Base-by-base conservation (phyloP, 129 eudicot genomes). In the Artemisia tridentata region DNA sequence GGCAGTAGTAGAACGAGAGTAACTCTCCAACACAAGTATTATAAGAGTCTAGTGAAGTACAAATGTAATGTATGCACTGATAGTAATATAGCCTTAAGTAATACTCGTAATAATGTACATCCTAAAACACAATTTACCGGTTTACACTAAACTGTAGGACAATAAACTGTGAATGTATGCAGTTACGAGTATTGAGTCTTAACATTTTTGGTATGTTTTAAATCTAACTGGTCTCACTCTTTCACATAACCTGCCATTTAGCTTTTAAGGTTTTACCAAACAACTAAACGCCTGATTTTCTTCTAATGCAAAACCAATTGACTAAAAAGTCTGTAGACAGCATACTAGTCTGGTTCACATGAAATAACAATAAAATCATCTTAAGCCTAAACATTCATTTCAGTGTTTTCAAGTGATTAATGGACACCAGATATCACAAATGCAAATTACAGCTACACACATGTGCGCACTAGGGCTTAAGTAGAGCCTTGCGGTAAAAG, bases 401-500 rank as follows among this genome's bases (percentile, higher is more conserved):
- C 47, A 65, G 65, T n/a, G 52, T 43, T 63, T 31, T 18, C 62
- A 55, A 23, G 5, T n/a, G n/a, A n/a, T n/a, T n/a, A n/a, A n/a
- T n/a, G n/a, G n/a, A n/a, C 14, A 18, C 61, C 19, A 0, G 25
- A 5, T 8, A 5, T 56, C 25, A 18, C 59, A 56, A 56, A 3
- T 19, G 34, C 7, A 20, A n/a, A 59, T 15, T 12, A 23, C 20
- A 60, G 31, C 31, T 41, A 60, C 23, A 67, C 38, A 59, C 56
- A 45, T 43, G 31, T 8, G 15, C 38, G 47, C 56, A 59, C 54
- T 43, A 45, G 57, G 51, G 19, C 13, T 43, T 20, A 69, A 18
- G 52, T 69, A 54, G 74, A 29, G 62, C 69, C 66, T n/a, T 31
- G 18, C 59, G 49, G 46, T 56, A 43, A 61, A 61, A 48, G 3